Conservation (phyloP, 1,284 basidiomycete genomes). For the Ceratorhiza oryzae-sativae region DNA sequence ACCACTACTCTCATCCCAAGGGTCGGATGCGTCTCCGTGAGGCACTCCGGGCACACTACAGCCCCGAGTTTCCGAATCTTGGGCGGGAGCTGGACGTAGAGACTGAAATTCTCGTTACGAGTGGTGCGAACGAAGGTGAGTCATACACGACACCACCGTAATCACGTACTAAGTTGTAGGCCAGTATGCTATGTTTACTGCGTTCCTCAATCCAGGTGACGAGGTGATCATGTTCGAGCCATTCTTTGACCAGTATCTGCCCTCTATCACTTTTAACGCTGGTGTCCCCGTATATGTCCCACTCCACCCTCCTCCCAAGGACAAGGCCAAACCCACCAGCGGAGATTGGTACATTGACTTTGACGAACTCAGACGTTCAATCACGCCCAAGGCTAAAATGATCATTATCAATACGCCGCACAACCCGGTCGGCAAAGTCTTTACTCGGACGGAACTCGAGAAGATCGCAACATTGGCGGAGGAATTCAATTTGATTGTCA, state of each 20-base stretch:
- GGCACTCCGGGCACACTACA: conserved; percentile 83
- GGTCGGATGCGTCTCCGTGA: conserved; percentile 85
- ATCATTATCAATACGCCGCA: conserved; percentile 96
- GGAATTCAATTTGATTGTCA: conserved; percentile 91
- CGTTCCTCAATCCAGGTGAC: conserved; percentile 88
- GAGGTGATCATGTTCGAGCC: conserved; percentile 99
- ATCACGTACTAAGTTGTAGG: conserved; percentile 57
- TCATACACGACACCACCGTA: conserved; percentile 4
- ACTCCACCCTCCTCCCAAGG: conserved; percentile 75
- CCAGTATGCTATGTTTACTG: conserved; percentile 88
- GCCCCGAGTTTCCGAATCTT: conserved; percentile 64
- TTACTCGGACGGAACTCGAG: conserved; percentile 81
- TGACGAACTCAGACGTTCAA: conserved; percentile 83
- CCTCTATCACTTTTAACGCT: conserved; percentile 91
- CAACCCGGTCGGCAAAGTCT: conserved; percentile 97
- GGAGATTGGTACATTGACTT: conserved; percentile 88
- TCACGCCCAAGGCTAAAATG: conserved; percentile 88
- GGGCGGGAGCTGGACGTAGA: conserved; percentile 81
- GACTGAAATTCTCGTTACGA: conserved; percentile 90
- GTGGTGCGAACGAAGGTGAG: conserved; percentile 93
- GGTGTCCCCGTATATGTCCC: conserved; percentile 95
- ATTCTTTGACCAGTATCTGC: conserved; percentile 96
- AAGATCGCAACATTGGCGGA: conserved; percentile 86
- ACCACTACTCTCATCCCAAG: conserved; percentile 92
- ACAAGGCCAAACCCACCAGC: conserved; percentile 62